These are phyloP conservation scores for Crinitomyces ghanaensis DNA, from an alignment of 805 yeast species.

Conservation along the genomic window DNA sequence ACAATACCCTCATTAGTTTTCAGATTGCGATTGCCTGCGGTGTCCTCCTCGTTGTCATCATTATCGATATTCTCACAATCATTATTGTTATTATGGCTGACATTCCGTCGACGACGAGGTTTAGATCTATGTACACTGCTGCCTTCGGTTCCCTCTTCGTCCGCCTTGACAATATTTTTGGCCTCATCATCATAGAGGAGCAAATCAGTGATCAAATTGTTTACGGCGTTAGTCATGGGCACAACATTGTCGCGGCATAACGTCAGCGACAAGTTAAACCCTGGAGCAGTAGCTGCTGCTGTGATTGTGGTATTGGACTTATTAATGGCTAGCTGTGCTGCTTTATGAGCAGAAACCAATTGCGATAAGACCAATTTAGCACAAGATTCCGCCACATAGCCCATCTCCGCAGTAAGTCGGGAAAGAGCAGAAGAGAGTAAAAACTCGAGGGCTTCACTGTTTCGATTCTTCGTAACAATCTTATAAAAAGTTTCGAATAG, in stretches of 20 bases:
- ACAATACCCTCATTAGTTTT: too few relatives aligned
- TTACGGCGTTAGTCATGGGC: constrained; percentile 60
- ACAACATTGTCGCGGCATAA: constrained; percentile 64
- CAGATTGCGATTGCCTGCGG: too few relatives aligned
- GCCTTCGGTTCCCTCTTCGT: too few relatives aligned
- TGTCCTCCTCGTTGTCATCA: too few relatives aligned
- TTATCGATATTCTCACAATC: too few relatives aligned
- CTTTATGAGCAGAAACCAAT: constrained; percentile 31
- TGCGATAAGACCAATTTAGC: constrained; percentile 55
- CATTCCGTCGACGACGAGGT: too few relatives aligned
- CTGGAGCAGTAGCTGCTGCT: constrained; percentile 28
- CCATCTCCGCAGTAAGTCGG: constrained; percentile 64
- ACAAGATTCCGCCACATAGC: constrained; percentile 47
- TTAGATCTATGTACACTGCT: too few relatives aligned
- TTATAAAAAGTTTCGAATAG: constrained; percentile 56
- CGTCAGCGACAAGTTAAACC: constrained; percentile 51
- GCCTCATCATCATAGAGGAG: constrained; percentile 19
- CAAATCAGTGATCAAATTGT: constrained; percentile 66
- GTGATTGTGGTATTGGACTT: constrained; percentile 15
- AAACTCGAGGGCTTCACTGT: constrained; percentile 42
- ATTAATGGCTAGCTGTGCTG: constrained; percentile 17
- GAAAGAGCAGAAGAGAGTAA: constrained; percentile 59
- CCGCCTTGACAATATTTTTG: too few relatives aligned
- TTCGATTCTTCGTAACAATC: constrained; percentile 33
- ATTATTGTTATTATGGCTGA: too few relatives aligned